Conservation (phyloP, 2,329 filamentous ascomycete genomes). For the Zasmidium citrigriseum region DNA sequence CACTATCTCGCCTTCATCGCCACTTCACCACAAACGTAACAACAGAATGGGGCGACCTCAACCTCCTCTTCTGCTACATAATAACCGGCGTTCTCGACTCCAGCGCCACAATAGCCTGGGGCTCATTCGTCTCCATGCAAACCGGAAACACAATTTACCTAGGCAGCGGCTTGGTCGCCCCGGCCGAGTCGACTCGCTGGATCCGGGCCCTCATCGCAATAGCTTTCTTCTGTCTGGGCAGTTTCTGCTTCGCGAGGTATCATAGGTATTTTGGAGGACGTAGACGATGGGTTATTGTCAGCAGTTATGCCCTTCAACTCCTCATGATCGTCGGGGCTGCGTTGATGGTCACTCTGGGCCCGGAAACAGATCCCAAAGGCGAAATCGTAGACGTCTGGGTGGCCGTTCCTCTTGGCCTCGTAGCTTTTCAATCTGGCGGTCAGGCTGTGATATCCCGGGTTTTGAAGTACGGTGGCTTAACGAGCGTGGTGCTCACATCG, state of each 20-base stretch:
- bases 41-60: conserved; percentile 65
- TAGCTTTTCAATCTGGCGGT: conserved; percentile 76
- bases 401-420: conserved; percentile 65
- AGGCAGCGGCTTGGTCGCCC: conserved; percentile 66
- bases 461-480: conserved; percentile 68
- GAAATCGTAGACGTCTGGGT: conserved; percentile 39
- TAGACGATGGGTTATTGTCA: conserved; percentile 64
- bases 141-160: conserved; percentile 79
- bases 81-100: conserved; percentile 78
- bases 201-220: conserved; percentile 73
- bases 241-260: conserved; percentile 69
- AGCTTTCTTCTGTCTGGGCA: conserved; percentile 69
- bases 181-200: conserved; percentile 57
- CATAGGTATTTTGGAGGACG: conserved; percentile 64
- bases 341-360: conserved; percentile 45
- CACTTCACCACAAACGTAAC: conserved; percentile 54
- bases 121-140: conserved; percentile 81
- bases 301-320: conserved; percentile 43
- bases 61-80: conserved; percentile 71
- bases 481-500: conserved; percentile 77
- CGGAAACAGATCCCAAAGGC: conserved; percentile 8
- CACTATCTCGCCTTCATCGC: conserved; percentile 11
- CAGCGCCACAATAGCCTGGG: conserved; percentile 74
- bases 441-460: conserved; percentile 75
- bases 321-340: conserved; percentile 42